Evolutionary conservation across 495 filamentous ascomycete species (phyloP).

Genomic region (Lophium mytilinum): DNA sequence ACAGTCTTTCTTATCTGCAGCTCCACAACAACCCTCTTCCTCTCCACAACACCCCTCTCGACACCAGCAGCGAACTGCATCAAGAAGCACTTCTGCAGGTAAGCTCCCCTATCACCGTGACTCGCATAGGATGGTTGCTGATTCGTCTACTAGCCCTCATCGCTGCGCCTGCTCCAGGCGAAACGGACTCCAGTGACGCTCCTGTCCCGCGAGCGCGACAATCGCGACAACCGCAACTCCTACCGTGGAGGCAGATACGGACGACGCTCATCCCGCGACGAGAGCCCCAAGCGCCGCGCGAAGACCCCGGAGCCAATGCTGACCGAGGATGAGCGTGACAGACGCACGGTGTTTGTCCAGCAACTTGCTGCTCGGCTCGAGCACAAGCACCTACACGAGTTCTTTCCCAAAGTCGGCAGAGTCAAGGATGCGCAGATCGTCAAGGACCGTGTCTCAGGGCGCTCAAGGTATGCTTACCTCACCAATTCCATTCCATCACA

Average conservation of each 20-base stretch:
- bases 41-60: too few species aligned
- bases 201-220: too few species aligned
- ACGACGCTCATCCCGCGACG: conserved; percentile 21
- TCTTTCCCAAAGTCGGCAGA: conserved; percentile 93
- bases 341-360: conserved; percentile 95
- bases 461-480: conserved; percentile 71
- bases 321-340: conserved; percentile 93
- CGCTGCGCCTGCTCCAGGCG: too few species aligned
- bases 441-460: conserved; percentile 90
- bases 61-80: too few species aligned
- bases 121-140: too few species aligned
- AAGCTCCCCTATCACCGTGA: too few species aligned
- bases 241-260: conserved; percentile 13
- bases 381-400: conserved; percentile 69
- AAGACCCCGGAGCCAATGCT: conserved; percentile 41
- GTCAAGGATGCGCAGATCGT: conserved; percentile 98
- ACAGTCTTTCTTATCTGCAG: too few species aligned
- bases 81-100: too few species aligned
- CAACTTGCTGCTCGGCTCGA: conserved; percentile 89
- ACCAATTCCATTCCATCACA: too few species aligned
- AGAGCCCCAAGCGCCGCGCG: conserved; percentile 30
- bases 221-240: conserved; percentile 43
- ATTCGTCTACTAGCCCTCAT: too few species aligned
- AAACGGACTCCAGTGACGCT: too few species aligned
- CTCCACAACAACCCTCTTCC: too few species aligned